Percentiles rank a stretch among this genome's conserved stretches.
These are phyloP conservation scores for Periconia macrospinosa DNA, from an alignment of 2,329 filamentous ascomycete species.

Conservation along the genomic window DNA sequence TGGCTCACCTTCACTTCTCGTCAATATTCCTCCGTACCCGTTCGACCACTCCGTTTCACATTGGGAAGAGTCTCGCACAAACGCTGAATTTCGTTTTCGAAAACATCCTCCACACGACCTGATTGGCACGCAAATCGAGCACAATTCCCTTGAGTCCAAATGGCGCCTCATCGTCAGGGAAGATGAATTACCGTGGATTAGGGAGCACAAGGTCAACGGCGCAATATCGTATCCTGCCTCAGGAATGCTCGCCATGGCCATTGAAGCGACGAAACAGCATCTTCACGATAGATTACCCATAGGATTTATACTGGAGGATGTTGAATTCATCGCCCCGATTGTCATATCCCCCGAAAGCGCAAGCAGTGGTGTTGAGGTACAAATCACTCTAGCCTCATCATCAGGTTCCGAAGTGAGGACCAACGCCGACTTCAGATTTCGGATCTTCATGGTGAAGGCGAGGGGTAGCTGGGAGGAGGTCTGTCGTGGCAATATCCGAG, in stretches of 20 bases:
- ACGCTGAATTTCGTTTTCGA: constrained; percentile 16
- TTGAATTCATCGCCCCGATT: not conserved
- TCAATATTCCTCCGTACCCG: constrained; percentile 11
- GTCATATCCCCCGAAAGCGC: not conserved
- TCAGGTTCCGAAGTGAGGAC: not conserved
- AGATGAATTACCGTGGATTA: constrained; percentile 20
- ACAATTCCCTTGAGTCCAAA: not conserved
- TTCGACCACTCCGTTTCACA: constrained; percentile 25
- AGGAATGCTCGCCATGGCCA: not conserved
- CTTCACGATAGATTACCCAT: not conserved
- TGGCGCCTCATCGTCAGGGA: not conserved
- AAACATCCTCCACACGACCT: not conserved
- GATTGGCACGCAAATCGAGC: not conserved
- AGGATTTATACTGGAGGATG: not conserved
- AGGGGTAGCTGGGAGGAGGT: not conserved
- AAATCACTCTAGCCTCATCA: not conserved
- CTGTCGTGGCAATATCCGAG: not conserved
- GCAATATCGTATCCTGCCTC: constrained; percentile 3
- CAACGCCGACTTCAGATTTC: not conserved
- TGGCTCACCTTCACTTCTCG: constrained; percentile 1
- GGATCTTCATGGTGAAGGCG: not conserved
- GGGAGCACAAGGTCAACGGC: constrained; percentile 24
- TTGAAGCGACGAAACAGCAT: not conserved
- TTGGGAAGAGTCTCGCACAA: constrained; percentile 20
- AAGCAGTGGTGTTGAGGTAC: not conserved